A percentile compares a stretch with the other conserved stretches of the same genome.
phyloP scores from a whole-genome alignment of 345 rosid genomes.

The Punica granatum region DNA sequence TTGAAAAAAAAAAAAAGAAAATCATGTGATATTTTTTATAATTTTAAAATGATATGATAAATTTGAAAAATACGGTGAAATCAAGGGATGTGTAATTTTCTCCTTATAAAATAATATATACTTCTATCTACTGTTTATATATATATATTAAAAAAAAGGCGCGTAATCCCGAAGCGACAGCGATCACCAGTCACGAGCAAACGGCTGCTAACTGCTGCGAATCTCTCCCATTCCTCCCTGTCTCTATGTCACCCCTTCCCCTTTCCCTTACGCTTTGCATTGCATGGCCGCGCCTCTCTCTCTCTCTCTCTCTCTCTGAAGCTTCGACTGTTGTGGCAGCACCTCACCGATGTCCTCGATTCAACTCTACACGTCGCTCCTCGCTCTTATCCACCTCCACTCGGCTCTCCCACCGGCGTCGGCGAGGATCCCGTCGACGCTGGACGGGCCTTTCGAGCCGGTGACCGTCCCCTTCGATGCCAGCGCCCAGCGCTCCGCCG shows the following conservation, averaged over 20 bases:
- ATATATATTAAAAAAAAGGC: background rate
- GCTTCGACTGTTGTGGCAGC: background rate
- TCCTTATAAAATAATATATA: too few relatives aligned
- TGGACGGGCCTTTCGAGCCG: conserved; percentile 74
- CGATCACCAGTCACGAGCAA: too few relatives aligned
- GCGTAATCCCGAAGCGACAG: background rate
- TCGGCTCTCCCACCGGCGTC: conserved; percentile 5
- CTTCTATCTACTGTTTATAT: too few relatives aligned
- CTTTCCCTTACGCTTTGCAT: too few relatives aligned
- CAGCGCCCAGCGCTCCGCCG: conserved; percentile 44
- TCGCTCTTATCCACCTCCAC: conserved; percentile 1
- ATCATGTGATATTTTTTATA: too few relatives aligned
- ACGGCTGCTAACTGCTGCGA: too few relatives aligned
- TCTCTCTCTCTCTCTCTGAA: background rate
- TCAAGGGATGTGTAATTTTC: too few relatives aligned
- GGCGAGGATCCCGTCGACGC: conserved; percentile 38
- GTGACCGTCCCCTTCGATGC: conserved; percentile 53
- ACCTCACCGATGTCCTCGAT: background rate
- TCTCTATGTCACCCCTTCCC: too few relatives aligned
- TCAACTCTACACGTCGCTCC: background rate
- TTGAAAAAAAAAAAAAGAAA: too few relatives aligned
- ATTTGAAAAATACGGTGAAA: too few relatives aligned
- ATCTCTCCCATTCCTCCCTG: conserved; percentile 14
- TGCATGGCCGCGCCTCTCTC: background rate
- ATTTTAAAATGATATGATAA: too few relatives aligned